These are phyloP conservation scores for Gnomoniopsis smithogilvyi DNA, from an alignment of 2,329 filamentous ascomycete species.

Conservation along the genomic window DNA sequence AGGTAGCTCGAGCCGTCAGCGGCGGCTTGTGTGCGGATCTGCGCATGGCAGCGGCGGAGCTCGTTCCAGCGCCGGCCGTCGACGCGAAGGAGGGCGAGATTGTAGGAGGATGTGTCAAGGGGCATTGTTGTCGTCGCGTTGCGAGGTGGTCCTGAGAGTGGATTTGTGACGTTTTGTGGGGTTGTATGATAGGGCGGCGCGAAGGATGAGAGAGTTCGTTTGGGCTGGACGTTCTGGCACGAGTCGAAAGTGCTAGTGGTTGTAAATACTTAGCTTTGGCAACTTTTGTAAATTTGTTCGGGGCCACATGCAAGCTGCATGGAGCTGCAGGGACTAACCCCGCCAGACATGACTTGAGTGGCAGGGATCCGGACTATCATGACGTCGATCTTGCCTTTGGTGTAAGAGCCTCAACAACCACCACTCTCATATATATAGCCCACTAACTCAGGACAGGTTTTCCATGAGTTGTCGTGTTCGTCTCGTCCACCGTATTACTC, in stretches of 20 bases:
- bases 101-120: conserved; percentile 90
- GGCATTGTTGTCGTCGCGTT: conserved; percentile 67
- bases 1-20: conserved; percentile 92
- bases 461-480: neutral
- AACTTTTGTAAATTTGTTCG: neutral
- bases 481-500: neutral
- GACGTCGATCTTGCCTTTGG: neutral
- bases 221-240: neutral
- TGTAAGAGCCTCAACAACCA: too few species aligned
- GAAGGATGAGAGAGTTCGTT: neutral
- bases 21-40: conserved; percentile 88
- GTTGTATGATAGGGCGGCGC: too few species aligned
- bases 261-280: neutral
- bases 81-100: conserved; percentile 76
- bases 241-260: neutral
- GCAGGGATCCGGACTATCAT: neutral
- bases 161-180: too few species aligned
- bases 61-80: conserved; percentile 96
- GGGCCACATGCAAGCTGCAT: neutral
- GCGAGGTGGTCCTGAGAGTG: too few species aligned
- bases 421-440: too few species aligned
- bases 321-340: neutral
- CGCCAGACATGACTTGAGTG: too few species aligned
- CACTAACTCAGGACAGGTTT: neutral
- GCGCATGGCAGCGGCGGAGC: conserved; percentile 80